phyloP scores from a whole-genome alignment of 2,329 filamentous ascomycete species.

The Dothiorella sarmentorum region DNA sequence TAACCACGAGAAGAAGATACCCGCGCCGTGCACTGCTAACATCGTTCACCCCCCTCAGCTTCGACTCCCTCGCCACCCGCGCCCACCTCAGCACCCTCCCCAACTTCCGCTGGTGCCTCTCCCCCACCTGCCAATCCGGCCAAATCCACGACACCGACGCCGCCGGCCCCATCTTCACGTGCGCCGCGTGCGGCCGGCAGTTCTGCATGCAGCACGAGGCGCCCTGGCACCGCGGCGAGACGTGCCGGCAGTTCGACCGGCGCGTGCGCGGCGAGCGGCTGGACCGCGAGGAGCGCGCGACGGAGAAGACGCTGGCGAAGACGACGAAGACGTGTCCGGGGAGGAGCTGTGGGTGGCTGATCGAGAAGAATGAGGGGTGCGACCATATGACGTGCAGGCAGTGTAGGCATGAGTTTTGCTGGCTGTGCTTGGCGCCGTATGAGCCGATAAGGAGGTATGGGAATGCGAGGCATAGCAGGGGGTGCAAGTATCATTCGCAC shows the following conservation, averaged over 20 bases:
- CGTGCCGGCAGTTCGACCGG: constrained; percentile 39
- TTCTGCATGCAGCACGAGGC: constrained; percentile 37
- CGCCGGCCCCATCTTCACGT: constrained; percentile 41
- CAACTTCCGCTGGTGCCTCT: constrained; percentile 54
- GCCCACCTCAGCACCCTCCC: constrained; percentile 43
- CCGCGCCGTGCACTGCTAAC: too few relatives aligned
- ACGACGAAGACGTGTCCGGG: constrained; percentile 39
- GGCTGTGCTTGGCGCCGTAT: constrained; percentile 34
- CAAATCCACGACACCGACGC: constrained; percentile 49
- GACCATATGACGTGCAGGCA: constrained; percentile 41
- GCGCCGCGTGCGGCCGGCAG: constrained; percentile 33
- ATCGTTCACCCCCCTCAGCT: constrained; percentile 20
- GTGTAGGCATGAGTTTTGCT: constrained; percentile 42
- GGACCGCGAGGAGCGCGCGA: constrained; percentile 30
- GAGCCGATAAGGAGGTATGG: constrained; percentile 23
- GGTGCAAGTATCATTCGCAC: constrained; percentile 21
- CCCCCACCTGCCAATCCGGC: constrained; percentile 48
- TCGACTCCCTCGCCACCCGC: constrained; percentile 45
- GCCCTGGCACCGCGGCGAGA: constrained; percentile 40
- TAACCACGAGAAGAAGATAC: background rate
- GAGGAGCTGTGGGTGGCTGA: constrained; percentile 34
- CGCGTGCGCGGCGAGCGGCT: constrained; percentile 29
- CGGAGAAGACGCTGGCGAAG: constrained; percentile 28
- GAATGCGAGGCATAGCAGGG: constrained; percentile 24
- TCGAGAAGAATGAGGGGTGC: constrained; percentile 41